These are phyloP conservation scores for Boletus sp. DNA, from an alignment of 768 basidiomycete genomes.

Conservation along the genomic window DNA sequence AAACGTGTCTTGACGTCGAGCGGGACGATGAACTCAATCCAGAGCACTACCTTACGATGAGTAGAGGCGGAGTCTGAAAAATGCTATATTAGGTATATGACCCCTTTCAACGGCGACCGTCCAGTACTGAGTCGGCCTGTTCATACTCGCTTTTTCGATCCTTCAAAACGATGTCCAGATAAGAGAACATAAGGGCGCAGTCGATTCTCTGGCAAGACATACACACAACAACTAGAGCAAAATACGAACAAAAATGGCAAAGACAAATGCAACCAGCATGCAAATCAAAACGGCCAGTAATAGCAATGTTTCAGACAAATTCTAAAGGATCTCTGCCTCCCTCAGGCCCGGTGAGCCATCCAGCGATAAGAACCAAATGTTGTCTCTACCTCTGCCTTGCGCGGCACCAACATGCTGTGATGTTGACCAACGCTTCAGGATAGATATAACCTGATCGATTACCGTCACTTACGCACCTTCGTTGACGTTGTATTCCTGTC, in stretches of 20 bases:
- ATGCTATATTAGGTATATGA: conserved; percentile 8
- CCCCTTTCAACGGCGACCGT: conserved; percentile 6
- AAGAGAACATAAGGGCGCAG: neutral
- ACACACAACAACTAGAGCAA: neutral
- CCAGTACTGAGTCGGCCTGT: no score
- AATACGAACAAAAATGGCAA: neutral
- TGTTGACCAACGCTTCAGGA: neutral
- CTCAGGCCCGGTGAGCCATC: conserved; percentile 11
- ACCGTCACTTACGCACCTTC: conserved; percentile 17
- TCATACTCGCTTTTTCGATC: no score
- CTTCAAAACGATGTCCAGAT: no score
- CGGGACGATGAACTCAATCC: conserved; percentile 27
- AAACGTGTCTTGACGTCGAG: conserved; percentile 38
- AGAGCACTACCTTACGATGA: neutral
- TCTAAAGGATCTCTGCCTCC: conserved; percentile 2
- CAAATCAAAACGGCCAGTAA: neutral
- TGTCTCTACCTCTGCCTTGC: neutral
- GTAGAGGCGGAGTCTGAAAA: conserved; percentile 26
- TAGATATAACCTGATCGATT: neutral
- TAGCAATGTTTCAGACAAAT: neutral
- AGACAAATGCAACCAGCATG: neutral
- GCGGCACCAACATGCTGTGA: neutral
- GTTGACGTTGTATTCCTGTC: neutral
- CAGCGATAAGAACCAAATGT: neutral
- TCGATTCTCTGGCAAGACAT: neutral